Evolutionary conservation across 1,284 basidiomycete genomes (phyloP).

Genomic region (Butyriboletus appendiculatus): DNA sequence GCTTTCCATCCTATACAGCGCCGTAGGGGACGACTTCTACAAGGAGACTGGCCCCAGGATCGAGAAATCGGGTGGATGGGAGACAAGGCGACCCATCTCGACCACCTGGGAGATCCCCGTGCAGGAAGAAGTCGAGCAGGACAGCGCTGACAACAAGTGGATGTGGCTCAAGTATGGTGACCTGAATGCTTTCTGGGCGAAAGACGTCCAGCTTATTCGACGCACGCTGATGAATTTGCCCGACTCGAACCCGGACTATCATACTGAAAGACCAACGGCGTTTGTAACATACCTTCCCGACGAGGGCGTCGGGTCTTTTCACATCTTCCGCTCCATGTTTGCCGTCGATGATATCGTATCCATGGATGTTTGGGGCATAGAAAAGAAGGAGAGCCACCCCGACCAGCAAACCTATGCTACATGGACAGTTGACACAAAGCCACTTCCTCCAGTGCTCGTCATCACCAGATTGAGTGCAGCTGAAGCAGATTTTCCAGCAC

Average conservation of each 20-base stretch:
- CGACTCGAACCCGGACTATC: background rate
- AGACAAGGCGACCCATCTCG: slow-evolving; percentile 39
- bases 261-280: background rate
- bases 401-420: slow-evolving; percentile 42
- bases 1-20: slow-evolving; percentile 64
- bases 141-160: slow-evolving; percentile 22
- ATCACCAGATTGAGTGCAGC: slow-evolving; percentile 51
- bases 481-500: slow-evolving; percentile 36
- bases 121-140: background rate
- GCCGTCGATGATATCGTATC: slow-evolving; percentile 5
- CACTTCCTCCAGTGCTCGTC: slow-evolving; percentile 40
- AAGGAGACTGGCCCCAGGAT: slow-evolving; percentile 41
- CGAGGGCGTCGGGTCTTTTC: slow-evolving; percentile 15
- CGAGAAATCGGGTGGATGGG: slow-evolving; percentile 48
- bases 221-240: slow-evolving; percentile 19
- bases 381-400: slow-evolving; percentile 9
- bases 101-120: slow-evolving; percentile 44
- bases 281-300: slow-evolving; percentile 18
- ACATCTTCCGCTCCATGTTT: slow-evolving; percentile 11
- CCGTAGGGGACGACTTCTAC: slow-evolving; percentile 59
- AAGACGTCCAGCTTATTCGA: slow-evolving; percentile 24
- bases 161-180: slow-evolving; percentile 16
- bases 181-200: slow-evolving; percentile 10
- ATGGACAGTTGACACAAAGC: slow-evolving; percentile 50
- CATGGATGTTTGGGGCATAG: slow-evolving; percentile 42